Base-by-base conservation (phyloP, 768 basidiomycete genomes). In the Tricholoma sp. region DNA sequence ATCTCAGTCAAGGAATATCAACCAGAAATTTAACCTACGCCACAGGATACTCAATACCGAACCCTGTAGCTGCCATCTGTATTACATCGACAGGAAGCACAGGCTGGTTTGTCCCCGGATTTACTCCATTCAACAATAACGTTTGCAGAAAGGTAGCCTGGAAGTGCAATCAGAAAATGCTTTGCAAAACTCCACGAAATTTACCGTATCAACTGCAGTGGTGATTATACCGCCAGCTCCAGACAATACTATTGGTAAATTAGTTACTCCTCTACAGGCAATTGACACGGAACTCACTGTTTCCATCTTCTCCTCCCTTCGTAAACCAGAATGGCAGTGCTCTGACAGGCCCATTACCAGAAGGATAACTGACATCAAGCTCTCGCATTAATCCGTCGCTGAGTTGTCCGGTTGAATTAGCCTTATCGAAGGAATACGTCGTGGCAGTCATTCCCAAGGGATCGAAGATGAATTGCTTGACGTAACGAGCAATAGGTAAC, bases 171-270 rank as follows among this genome's bases (percentile, higher is more conserved):
- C 39, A 20, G n/a, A 17, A 20, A 42, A 24, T 24, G 7, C 6
- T 28, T 15, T 15, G 12, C 24, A 50, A 39, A 29, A 13, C 8
- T 42, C 34, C 15, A 53, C 6, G 4, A 12, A 41, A 28, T 13
- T 24, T 17, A 67, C 70, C 51, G 66, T 63, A 47, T 72, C 70
- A 7, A 55, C 58, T 0, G 69, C 67, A 37, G 57, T 68, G 10
- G 55, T 63, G 6, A 72, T 68, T 2, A 72, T 61, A n/a, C 70
- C 70, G 7, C 68, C 69, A 36, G 67, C 52, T 6, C 67, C 70
- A 18, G 68, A 60, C 31, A 60, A 45, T 15, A 61, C 67, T 68
- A 37, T 13, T 12, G 36, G 1, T 2, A 24, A 24, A 1, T 24
- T 24, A 24, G 24, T 24, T 24, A 24, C 24, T 24, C 24, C 24